Base-by-base conservation (phyloP, 495 filamentous ascomycete genomes). In the Penicillium waksmanii region DNA sequence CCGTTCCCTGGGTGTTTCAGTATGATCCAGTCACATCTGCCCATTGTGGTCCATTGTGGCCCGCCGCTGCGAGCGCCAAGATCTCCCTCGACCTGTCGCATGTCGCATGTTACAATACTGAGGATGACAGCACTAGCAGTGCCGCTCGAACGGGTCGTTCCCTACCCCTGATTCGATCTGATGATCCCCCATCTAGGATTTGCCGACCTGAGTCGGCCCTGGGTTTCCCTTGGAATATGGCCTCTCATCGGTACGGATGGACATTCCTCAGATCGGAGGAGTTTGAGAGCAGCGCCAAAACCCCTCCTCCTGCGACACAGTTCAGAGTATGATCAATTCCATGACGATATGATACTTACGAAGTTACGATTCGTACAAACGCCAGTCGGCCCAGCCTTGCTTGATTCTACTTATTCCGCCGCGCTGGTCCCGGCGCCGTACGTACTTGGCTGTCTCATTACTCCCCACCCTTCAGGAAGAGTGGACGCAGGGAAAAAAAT, bases 381-480 rank as follows among this genome's bases (percentile, higher is more conserved):
- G 49, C 31, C 27, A 51, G 10, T 47, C 47, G 46, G 56, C 21
- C 58, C 47, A 60, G 61, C 42, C 57, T 51, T 66, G 48, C 52
- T 63, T 55, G 27, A 44, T 54, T 67, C 47, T 60, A 63, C 61
- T 59, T 63, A 60, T 55, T 64, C 27, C 44, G 25, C 46, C 42
- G 40, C 33, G 19, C 1, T 44, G 52, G 44, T 50, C 42, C 48
- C 50, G 46, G n/a, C 33, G 17, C 50, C 13, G 23, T 23, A 23
- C 3, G 50, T 19, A 55, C 55, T 62, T 62, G 55, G 51, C 62
- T 65, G 65, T 67, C 62, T 67, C 62, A 65, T 49, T 58, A 19
- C 58, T 57, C 48, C 36, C 47, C 51, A 53, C 64, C 54, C 18
- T 40, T 40, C 47, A 21, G 43, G 13, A 53, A 53, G 17, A 44